phyloP scores from a whole-genome alignment of 192 early-diverging fungal genomes.

The Backusella morwellensis region DNA sequence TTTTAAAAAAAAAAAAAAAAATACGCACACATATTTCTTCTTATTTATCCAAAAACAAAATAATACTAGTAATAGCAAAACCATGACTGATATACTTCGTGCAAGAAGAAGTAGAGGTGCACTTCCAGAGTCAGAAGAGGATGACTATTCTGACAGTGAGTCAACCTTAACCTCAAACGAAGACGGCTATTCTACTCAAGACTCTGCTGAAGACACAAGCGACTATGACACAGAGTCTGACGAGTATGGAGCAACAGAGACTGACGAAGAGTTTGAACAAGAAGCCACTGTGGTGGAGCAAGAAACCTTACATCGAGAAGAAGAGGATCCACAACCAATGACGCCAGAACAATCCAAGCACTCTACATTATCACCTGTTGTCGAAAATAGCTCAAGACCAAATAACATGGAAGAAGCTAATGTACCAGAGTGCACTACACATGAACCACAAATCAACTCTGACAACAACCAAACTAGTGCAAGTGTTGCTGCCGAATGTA shows the following conservation, averaged over 20 bases:
- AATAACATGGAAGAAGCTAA: background rate
- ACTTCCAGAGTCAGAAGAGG: background rate
- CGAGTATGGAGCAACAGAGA: conserved; percentile 1
- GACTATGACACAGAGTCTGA: conserved; percentile 11
- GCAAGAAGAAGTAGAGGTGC: background rate
- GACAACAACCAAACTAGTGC: background rate
- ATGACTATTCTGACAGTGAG: background rate
- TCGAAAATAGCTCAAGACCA: background rate
- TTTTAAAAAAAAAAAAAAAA: background rate
- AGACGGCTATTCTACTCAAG: background rate
- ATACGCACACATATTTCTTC: background rate
- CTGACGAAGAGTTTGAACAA: background rate
- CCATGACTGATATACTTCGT: background rate
- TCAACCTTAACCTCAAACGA: background rate
- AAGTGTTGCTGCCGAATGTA: too few relatives aligned
- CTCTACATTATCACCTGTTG: background rate
- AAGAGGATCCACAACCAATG: background rate
- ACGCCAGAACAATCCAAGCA: background rate
- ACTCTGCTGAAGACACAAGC: background rate
- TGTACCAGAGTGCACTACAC: background rate
- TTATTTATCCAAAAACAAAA: background rate
- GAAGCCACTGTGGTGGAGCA: background rate
- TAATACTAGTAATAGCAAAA: background rate
- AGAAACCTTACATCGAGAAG: background rate
- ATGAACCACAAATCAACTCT: background rate